Base-by-base conservation (phyloP, 805 yeast genomes). In the Starmerella riodocensis region DNA sequence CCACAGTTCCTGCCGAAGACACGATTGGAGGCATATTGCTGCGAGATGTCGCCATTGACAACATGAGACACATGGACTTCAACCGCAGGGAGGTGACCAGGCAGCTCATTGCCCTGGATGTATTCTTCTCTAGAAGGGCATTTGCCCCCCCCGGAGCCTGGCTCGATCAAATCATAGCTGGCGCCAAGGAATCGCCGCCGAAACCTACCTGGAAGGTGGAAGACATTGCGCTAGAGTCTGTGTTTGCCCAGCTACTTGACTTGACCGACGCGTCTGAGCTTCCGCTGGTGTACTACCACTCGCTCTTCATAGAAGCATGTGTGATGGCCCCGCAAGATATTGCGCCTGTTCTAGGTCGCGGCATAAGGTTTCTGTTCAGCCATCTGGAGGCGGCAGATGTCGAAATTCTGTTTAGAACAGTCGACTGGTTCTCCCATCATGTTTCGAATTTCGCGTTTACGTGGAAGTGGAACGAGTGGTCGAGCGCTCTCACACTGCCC, bases 381-480 rank as follows among this genome's bases (percentile, higher is more conserved):
- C 69, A 81, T 54, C 57, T 80, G 38, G 75, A 70, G 21, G 61
- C 68, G 2, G 62, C 85, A 38, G 95, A 88, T 55, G 75, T 74
- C 51, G 95, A 85, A 58, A 63, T 82, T 38, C 70, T 76, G 47
- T 67, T 73, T 43, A 66, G 86, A 43, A 80, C 73, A 49, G 65
- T 83, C 52, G 88, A 81, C 59, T 91, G 97, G 97, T 77, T 93
- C 65, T 70, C 93, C 1, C 77, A 82, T 40, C 98, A 91, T 60
- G 72, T 91, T 57, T 80, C 93, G 53, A 91, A 88, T 56, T 91
- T 88, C 59, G 85, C 80, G 41, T 91, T 83, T 61, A 82, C 86
- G 27, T 91, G 99, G 99, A 84, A 85, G 55, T 91, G 98, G 98
- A 74, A 73, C 47, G 97, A 86, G 58, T 91, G 98, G 98, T 73